Conservation (phyloP, 2,329 filamentous ascomycete genomes). For the Domatiomyces globalis region DNA sequence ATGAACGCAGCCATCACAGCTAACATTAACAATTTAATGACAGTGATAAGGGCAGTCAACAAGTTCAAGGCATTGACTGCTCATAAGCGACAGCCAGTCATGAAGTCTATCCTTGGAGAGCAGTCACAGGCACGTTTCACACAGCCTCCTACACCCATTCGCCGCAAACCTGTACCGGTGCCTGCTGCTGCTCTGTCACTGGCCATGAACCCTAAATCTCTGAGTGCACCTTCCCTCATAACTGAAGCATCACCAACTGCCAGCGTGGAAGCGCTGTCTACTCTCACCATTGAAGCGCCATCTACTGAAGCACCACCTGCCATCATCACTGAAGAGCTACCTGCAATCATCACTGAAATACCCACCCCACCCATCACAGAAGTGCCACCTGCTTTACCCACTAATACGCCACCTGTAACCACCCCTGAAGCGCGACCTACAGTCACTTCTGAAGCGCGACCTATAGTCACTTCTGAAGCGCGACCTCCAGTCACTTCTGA, state of each 20-base stretch:
- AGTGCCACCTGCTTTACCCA: too few species aligned
- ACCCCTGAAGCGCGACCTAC: not conserved
- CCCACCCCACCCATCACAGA: too few species aligned
- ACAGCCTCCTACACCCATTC: conserved; percentile 42
- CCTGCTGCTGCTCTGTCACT: not conserved
- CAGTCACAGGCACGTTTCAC: conserved; percentile 41
- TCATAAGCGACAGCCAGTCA: conserved; percentile 37
- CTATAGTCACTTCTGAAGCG: too few species aligned
- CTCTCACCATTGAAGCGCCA: not conserved
- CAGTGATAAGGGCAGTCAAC: conserved; percentile 83
- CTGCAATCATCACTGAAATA: not conserved
- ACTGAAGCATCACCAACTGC: not conserved
- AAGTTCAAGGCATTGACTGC: conserved; percentile 68
- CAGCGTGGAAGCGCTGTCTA: not conserved
- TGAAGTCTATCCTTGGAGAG: conserved; percentile 47
- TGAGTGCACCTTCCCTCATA: conserved; percentile 3
- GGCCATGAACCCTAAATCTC: not conserved
- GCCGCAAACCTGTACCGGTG: conserved; percentile 17
- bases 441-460: too few species aligned
- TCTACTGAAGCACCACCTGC: too few species aligned
- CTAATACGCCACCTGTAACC: not conserved
- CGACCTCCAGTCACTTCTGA: too few species aligned
- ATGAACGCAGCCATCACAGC: conserved; percentile 80
- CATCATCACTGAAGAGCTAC: not conserved
- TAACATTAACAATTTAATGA: conserved; percentile 74